A percentile compares a stretch with the other conserved stretches of the same genome.
These are phyloP conservation scores for Ichthyophonus hoferi DNA, from an alignment of 208 protist genomes.

Conservation along the genomic window DNA sequence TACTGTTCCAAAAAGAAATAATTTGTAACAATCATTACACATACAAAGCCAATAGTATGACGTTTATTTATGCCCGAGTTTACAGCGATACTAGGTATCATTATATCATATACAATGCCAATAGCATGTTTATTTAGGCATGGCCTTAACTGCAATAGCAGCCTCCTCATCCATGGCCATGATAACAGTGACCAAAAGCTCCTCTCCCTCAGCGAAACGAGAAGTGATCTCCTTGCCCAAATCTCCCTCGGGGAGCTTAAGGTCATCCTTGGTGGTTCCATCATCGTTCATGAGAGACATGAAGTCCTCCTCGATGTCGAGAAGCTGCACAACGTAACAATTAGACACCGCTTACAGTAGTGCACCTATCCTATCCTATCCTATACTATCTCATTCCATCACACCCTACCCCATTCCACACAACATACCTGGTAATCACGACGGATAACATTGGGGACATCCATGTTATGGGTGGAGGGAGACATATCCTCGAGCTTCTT, in stretches of 20 bases:
- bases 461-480: slow-evolving; percentile 92
- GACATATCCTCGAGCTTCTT: slow-evolving; percentile 95
- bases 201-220: slow-evolving; percentile 82
- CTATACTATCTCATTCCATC: no score
- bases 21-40: no score
- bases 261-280: slow-evolving; percentile 80
- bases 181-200: slow-evolving; percentile 83
- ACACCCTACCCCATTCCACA: no score
- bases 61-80: not conserved
- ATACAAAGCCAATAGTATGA: no score
- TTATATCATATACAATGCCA: not conserved
- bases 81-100: no score
- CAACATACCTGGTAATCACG: slow-evolving; percentile 72
- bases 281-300: slow-evolving; percentile 67
- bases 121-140: slow-evolving; percentile 20
- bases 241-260: slow-evolving; percentile 84
- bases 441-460: slow-evolving; percentile 86
- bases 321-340: slow-evolving; percentile 21
- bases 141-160: slow-evolving; percentile 78
- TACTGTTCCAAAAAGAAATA: no score
- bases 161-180: slow-evolving; percentile 88
- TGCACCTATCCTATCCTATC: slow-evolving; percentile 83
- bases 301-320: slow-evolving; percentile 27
- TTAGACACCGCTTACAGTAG: slow-evolving; percentile 87
- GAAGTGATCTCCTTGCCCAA: slow-evolving; percentile 79